Base-by-base conservation (phyloP, 2,329 filamentous ascomycete species). In the Pyrenophora teres region DNA sequence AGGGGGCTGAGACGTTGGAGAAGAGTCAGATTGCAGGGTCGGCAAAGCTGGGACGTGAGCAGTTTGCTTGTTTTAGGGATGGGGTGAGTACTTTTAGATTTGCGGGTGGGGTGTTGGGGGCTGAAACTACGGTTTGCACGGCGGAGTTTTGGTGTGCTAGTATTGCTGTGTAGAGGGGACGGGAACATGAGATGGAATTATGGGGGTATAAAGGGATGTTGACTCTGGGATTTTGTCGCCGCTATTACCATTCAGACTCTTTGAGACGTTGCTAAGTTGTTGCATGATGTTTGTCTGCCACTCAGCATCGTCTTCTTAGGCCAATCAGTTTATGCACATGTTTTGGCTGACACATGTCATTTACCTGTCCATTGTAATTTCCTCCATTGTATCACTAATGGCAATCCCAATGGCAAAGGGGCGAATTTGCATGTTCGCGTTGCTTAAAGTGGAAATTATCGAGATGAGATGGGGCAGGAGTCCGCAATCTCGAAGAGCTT, bases 1-100 rank as follows among this genome's bases (percentile, higher is more conserved):
- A 39, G 9, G 55, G 52, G 3, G 61, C 59, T 13, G 48, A 41
- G 3, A 36, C 33, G 6, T 32, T 61, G 19, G 40, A 19, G 2
- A 57, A 59, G 40, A 52, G 57, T 3, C 30, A 59, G 10, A 50
- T 64, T 46, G 59, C 59, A 1, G 61, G 61, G 2, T 23, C n/a
- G 25, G 59, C 55, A 10, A 37, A 27, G 9, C n/a, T 64, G 40
- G 55, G 15, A 8, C 49, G 23, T 13, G 59, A 64, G 39, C 50
- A 61, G 16, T 61, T 62, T 47, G 55, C 50, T 13, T 64, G 59
- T 38, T 62, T 62, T 41, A 61, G 41, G 40, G 59, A 64, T 49
- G 61, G 57, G 27, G 31, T 37, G 37, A 54, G 51, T 30, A 46
- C 30, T 25, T 56, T 64, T 40, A 43, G 33, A 30, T 44, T 50